Evolutionary conservation across 495 filamentous ascomycete genomes (phyloP).

Genomic region (Schizothecium vesticola): DNA sequence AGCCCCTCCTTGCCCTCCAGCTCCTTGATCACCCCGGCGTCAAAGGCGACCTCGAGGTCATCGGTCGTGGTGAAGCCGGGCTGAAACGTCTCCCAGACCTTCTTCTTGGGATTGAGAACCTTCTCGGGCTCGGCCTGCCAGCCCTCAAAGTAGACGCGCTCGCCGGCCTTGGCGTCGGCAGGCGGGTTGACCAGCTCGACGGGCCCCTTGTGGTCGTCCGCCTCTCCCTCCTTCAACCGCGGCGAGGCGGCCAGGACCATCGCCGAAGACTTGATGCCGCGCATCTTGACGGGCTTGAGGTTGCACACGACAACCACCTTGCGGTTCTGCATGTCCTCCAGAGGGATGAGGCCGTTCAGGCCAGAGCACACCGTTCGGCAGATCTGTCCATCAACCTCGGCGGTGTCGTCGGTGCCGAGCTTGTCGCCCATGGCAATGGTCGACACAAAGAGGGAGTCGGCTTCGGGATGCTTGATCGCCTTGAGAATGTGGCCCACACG

Average conservation of each 20-base stretch:
- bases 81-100: constrained; percentile 94
- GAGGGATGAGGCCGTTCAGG: constrained; percentile 82
- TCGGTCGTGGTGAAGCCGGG: constrained; percentile 87
- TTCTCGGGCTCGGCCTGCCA: constrained; percentile 90
- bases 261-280: constrained; percentile 87
- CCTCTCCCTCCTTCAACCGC: constrained; percentile 65
- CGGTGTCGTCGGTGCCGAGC: constrained; percentile 77
- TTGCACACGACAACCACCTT: constrained; percentile 95
- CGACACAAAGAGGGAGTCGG: constrained; percentile 90
- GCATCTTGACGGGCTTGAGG: constrained; percentile 97
- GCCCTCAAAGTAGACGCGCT: constrained; percentile 87
- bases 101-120: constrained; percentile 96
- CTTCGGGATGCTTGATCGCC: constrained; percentile 90
- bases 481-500: constrained; percentile 95
- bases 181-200: constrained; percentile 91
- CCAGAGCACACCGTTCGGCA: constrained; percentile 95
- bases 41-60: constrained; percentile 65
- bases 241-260: constrained; percentile 98
- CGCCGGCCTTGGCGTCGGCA: constrained; percentile 68
- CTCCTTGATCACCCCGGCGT: constrained; percentile 43
- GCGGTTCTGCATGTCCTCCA: constrained; percentile 92
- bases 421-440: constrained; percentile 95
- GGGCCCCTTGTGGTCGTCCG: constrained; percentile 78
- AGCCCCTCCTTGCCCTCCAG: constrained; percentile 54
- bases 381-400: constrained; percentile 78